Evolutionary conservation across 805 yeast species (phyloP).

Genomic region (Starmerella sp.): DNA sequence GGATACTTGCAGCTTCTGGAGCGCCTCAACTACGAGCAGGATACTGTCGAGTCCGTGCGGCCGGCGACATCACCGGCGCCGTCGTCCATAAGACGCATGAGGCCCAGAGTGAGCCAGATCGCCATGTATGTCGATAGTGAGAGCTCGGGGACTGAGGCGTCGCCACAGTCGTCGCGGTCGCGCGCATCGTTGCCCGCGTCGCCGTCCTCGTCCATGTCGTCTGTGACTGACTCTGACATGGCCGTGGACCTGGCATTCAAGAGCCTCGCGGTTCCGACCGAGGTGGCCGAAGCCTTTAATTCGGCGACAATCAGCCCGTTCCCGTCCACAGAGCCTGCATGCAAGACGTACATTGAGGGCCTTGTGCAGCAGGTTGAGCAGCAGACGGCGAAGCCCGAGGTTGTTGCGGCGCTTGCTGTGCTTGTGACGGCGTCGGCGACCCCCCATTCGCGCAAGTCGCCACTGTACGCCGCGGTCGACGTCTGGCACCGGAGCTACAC

Average conservation of each 20-base stretch:
- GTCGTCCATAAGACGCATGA: neutral
- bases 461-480: constrained; percentile 3
- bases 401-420: constrained; percentile 8
- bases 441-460: neutral
- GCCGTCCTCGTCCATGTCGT: neutral
- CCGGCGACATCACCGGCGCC: neutral
- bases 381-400: constrained; percentile 3
- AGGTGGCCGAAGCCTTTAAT: neutral
- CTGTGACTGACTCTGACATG: neutral
- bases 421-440: constrained; percentile 8
- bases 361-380: constrained; percentile 2
- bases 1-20: constrained; percentile 5
- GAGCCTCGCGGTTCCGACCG: neutral
- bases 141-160: neutral
- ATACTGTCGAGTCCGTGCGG: constrained; percentile 2
- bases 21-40: constrained; percentile 5
- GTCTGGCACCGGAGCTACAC: constrained; percentile 9
- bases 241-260: neutral
- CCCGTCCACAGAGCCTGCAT: neutral
- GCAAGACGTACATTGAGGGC: neutral
- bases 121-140: neutral
- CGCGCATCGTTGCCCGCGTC: neutral
- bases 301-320: constrained; percentile 1
- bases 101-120: neutral
- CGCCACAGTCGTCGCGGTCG: neutral